phyloP scores from a whole-genome alignment of 257 asterid genomes.

The Lavandula angustifolia region DNA sequence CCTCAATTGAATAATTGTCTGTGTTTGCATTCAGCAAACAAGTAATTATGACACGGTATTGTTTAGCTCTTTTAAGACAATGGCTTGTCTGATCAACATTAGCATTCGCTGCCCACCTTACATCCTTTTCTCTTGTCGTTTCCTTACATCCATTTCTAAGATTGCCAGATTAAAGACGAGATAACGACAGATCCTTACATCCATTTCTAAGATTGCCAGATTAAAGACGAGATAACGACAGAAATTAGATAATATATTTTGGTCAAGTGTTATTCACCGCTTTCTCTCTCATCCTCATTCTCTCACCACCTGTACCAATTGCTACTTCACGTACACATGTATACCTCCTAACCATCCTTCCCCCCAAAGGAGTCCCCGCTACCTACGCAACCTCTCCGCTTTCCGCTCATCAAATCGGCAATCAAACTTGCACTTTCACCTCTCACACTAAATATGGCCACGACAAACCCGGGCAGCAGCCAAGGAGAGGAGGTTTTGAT shows the following conservation, averaged over 20 bases:
- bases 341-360: neutral
- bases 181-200: neutral
- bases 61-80: constrained; percentile 40
- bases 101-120: constrained; percentile 64
- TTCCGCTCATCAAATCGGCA: constrained; percentile 12
- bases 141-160: no score
- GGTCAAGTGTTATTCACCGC: no score
- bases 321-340: constrained; percentile 29
- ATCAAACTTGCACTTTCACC: neutral
- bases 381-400: constrained; percentile 25
- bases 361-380: neutral
- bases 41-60: no score
- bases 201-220: no score
- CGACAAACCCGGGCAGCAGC: no score
- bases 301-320: constrained; percentile 32
- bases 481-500: constrained; percentile 27
- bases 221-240: no score
- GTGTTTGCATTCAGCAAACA: no score
- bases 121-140: no score
- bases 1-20: no score
- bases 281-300: constrained; percentile 34
- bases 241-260: no score
- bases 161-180: no score
- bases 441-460: neutral
- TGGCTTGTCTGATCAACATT: constrained; percentile 62